Base-by-base conservation (phyloP, 345 rosid species). In the Durio zibethinus region DNA sequence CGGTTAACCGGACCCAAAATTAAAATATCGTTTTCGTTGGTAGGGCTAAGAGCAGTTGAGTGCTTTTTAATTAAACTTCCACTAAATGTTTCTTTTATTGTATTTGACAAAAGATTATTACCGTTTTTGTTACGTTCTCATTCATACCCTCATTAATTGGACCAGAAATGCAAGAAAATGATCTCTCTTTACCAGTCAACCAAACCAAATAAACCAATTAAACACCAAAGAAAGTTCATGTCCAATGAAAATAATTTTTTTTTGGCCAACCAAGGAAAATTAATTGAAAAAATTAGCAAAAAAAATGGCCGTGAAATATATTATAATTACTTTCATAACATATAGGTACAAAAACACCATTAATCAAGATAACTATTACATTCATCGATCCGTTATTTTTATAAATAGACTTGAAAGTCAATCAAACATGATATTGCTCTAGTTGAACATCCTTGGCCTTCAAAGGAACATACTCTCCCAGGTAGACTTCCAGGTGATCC, bases 391-490 rank as follows among this genome's bases (percentile, higher is more conserved):
- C 33, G 9, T 23, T 23, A 2, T 69, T 29, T 15, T 8, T 16
- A 47, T 70, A 18, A 25, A 29, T 70, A 25, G 73, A 69, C 57
- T 47, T 68, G 7, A 5, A 43, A 67, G 72, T 47, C 73, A 69
- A 29, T 50, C 59, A 70, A 48, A 70, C 74, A 3, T 70, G 42
- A 29, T 29, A 70, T 29, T 70, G 74, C 38, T 70, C 59, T 7
- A 81, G 78, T 85, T 88, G 90, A 66, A 88, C 85, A 70, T 88
- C 89, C 80, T 81, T 84, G 63, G 90, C 74, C 62, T 75, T 86
- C 75, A 88, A 78, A 29, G 89, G 91, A 73, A 85, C 89, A 63
- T 88, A 86, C 63, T 86, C 92, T 52, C 87, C 90, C 0, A 86
- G 69, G 68, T 87, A 90, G 36, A 80, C 94, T 31, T 87, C 87